Evolutionary conservation across 768 basidiomycete genomes (phyloP).

Genomic region (Exidia glandulosa): DNA sequence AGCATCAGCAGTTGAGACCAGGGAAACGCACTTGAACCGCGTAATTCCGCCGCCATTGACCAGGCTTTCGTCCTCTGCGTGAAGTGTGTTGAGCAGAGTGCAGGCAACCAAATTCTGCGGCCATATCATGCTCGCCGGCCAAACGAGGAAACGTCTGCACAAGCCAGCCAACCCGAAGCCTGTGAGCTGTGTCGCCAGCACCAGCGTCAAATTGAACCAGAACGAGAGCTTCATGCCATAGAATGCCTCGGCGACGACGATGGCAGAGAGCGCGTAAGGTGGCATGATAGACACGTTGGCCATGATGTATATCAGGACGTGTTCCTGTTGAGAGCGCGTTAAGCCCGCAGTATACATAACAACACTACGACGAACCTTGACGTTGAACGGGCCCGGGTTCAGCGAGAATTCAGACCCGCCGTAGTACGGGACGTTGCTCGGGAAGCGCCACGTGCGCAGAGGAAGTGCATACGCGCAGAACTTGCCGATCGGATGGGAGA

Average conservation of each 20-base stretch:
- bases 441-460: conserved; percentile 61
- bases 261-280: conserved; percentile 69
- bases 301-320: conserved; percentile 89
- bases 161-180: conserved; percentile 91
- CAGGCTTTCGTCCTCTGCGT: conserved; percentile 79
- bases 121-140: conserved; percentile 99
- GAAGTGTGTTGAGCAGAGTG: conserved; percentile 91
- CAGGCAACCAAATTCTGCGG: conserved; percentile 90
- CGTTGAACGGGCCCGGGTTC: conserved; percentile 96
- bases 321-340: conserved; percentile 61
- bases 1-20: no score
- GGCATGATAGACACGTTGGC: conserved; percentile 44
- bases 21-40: no score
- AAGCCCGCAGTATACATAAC: conserved; percentile 80
- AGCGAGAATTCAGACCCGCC: conserved; percentile 60
- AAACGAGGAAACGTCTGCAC: conserved; percentile 82
- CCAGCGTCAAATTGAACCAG: conserved; percentile 72
- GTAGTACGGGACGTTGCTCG: conserved; percentile 23
- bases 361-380: conserved; percentile 36
- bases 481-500: conserved; percentile 88
- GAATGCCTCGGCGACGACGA: conserved; percentile 69
- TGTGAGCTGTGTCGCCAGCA: conserved; percentile 86
- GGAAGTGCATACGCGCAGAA: conserved; percentile 73
- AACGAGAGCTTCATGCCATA: conserved; percentile 58
- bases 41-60: conserved; percentile 35